Evolutionary conservation across 2,329 filamentous ascomycete species (phyloP), one percentile per base, ranked within the genome.

Genomic region (Colletotrichum spinosum): DNA sequence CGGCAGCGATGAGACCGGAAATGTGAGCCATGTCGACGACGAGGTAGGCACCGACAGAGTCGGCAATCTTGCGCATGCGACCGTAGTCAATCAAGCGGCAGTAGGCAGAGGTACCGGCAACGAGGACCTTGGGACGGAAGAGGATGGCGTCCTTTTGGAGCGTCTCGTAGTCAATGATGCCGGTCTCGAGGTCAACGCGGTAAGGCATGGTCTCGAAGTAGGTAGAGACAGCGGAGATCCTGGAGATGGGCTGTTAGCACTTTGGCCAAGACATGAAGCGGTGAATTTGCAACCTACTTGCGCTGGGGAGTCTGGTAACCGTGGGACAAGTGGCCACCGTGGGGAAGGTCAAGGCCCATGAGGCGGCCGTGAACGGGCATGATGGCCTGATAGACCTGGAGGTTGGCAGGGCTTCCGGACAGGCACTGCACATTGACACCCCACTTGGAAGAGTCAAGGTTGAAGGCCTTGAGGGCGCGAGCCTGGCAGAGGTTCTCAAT

Each of bases 141-240:
- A 99, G 87, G 70, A 91, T 84, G 64, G 94, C 95, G 75, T 96
- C 90, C 84, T 97, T 92, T 82, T 96, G 91, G 69, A 99, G 90
- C 74, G 88, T 89, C 74, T 97, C 93, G 80, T 99, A 99, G 83
- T 99, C 96, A 75, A 99, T 99, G 80, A 98, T 90, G 72, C 96
- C 96, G 38, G 96, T 98, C 75, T 92, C 88, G 72, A 92, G 87
- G 79, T 96, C 86, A 69, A 98, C 91, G 68, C 94, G 90, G 87
- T 99, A 99, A 60, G 96, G 96, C 82, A 99, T 91, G 66, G 96
- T 99, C 87, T 99, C 95, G 78, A 98, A 99, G 88, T 99, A 99
- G 75, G 95, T 98, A 44, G 95, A 98, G 73, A 99, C 92, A 67
- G 94, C 94, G 60, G 95, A 98, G 80, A 99, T 99, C 84, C 86